These are phyloP conservation scores for Trebouxia sp. DNA, from an alignment of 139 green algal genomes.

Conservation along the genomic window DNA sequence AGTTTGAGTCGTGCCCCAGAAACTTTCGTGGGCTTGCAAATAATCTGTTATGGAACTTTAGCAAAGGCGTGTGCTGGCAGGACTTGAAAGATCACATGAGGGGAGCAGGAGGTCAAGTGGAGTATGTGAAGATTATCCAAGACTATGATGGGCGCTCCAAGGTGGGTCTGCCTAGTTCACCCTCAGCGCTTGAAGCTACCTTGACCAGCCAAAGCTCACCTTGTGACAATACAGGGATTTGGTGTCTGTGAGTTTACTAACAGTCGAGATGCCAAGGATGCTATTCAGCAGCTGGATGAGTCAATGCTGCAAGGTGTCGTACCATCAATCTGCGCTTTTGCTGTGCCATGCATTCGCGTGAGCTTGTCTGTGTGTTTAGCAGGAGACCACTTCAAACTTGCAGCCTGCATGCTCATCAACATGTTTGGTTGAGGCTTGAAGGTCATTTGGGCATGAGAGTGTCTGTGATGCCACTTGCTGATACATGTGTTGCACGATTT, in stretches of 20 bases:
- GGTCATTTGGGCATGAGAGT: no score
- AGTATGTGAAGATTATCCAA: conserved; percentile 32
- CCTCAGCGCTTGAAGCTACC: no score
- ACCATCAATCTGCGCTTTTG: not conserved
- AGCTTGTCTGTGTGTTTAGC: no score
- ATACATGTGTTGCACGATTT: no score
- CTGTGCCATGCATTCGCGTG: no score
- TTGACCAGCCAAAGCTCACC: not conserved
- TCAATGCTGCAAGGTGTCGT: conserved; percentile 8
- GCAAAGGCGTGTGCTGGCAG: not conserved
- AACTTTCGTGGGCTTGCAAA: not conserved
- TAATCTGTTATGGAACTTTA: not conserved
- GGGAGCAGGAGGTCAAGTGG: not conserved
- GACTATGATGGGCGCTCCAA: conserved; percentile 16
- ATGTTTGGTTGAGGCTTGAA: no score
- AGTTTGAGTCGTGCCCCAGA: not conserved
- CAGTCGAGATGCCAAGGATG: conserved; percentile 18
- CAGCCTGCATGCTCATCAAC: no score
- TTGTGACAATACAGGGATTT: not conserved
- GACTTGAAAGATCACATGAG: conserved; percentile 32
- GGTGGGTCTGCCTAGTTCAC: no score
- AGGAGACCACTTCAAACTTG: no score
- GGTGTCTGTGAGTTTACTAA: not conserved
- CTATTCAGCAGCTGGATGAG: not conserved
- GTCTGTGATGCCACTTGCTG: no score